Conservation (phyloP, 305 asterid species). For the Fraxinus floribunda region DNA sequence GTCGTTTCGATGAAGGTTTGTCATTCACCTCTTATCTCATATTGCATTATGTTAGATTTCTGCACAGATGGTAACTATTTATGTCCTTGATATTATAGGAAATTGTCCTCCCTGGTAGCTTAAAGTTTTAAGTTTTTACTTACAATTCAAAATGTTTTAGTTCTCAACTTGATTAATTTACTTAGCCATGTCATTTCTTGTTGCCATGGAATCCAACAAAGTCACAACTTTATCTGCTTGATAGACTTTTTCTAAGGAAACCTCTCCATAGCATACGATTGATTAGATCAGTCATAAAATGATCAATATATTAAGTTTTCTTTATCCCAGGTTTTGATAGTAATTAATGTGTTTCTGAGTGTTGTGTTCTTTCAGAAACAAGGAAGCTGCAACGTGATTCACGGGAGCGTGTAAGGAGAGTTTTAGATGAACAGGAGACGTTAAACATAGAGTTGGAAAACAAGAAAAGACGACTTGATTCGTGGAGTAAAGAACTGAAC, state of each 20-base stretch:
- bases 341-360: neutral
- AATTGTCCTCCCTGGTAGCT: neutral
- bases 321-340: neutral
- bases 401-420: constrained; percentile 65
- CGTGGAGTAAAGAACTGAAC: constrained; percentile 72
- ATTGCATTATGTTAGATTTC: neutral
- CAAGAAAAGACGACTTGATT: constrained; percentile 56
- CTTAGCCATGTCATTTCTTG: neutral
- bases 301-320: neutral
- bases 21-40: constrained; percentile 6
- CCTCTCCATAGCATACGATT: neutral
- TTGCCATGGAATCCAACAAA: constrained; percentile 10
- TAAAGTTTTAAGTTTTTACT: neutral
- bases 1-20: constrained; percentile 66
- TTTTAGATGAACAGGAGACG: constrained; percentile 67
- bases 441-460: constrained; percentile 58
- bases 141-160: neutral
- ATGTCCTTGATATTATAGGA: neutral
- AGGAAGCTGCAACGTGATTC: constrained; percentile 66
- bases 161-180: constrained; percentile 1
- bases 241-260: neutral
- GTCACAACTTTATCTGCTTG: constrained; percentile 1
- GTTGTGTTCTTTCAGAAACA: constrained; percentile 41
- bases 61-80: neutral
- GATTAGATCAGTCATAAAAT: neutral